These are phyloP conservation scores for Coffea humblotiana DNA, from an alignment of 305 asterid genomes.

Conservation along the genomic window DNA sequence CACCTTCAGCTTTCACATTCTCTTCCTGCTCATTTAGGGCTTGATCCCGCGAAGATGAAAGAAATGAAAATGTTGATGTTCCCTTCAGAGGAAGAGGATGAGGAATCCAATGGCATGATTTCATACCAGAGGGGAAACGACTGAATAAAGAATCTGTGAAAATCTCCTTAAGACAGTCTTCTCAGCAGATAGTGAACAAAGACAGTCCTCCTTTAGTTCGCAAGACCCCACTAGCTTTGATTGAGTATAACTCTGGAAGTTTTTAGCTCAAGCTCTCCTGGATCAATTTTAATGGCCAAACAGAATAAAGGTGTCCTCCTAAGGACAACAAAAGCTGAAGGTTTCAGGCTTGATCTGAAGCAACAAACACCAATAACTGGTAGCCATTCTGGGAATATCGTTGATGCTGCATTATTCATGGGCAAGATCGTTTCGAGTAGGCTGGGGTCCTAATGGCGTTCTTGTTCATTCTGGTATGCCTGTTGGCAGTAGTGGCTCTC, in stretches of 20 bases:
- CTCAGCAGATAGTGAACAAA: conserved; percentile 36
- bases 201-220: conserved; percentile 52
- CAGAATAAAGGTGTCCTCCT: conserved; percentile 65
- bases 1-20: conserved; percentile 75
- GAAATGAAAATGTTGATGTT: conserved; percentile 75
- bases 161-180: conserved; percentile 53
- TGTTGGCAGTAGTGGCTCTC: conserved; percentile 54
- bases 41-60: conserved; percentile 84
- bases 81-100: conserved; percentile 65
- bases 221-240: conserved; percentile 84
- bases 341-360: conserved; percentile 68
- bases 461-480: conserved; percentile 92
- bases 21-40: conserved; percentile 95
- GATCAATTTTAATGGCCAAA: conserved; percentile 70
- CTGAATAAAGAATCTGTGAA: conserved; percentile 54
- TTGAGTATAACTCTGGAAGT: conserved; percentile 71
- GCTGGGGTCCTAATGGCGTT: conserved; percentile 96
- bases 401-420: conserved; percentile 94
- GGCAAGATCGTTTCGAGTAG: conserved; percentile 95
- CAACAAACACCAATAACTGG: conserved; percentile 60
- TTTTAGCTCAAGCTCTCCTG: conserved; percentile 62
- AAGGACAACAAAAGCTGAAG: conserved; percentile 54
- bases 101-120: conserved; percentile 39
- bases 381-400: conserved; percentile 60
- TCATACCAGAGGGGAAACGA: conserved; percentile 42